Conservation (phyloP, 2,329 filamentous ascomycete genomes). For the Aspergillus calidoustus region DNA sequence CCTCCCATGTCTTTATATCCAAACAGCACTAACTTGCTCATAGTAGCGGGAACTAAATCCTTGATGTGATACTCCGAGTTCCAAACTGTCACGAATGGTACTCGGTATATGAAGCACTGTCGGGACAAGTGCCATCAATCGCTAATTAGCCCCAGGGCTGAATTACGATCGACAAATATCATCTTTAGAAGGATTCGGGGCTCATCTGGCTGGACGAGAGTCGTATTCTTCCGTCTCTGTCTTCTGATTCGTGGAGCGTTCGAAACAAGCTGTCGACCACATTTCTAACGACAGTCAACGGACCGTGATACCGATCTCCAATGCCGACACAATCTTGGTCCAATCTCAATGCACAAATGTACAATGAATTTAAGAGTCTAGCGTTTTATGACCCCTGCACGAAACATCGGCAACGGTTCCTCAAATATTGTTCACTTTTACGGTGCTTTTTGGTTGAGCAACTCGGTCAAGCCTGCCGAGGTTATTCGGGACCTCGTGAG, state of each 20-base stretch:
- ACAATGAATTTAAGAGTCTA: slow-evolving; percentile 71
- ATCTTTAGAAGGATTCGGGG: slow-evolving; percentile 5
- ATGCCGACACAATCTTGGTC: slow-evolving; percentile 72
- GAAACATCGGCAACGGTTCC: slow-evolving; percentile 60
- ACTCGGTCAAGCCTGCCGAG: slow-evolving; percentile 52
- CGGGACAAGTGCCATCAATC: neutral
- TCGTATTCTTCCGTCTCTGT: slow-evolving; percentile 47
- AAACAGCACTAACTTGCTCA: slow-evolving; percentile 7
- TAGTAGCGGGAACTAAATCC: slow-evolving; percentile 15
- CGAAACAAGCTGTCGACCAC: slow-evolving; percentile 56
- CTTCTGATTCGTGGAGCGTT: slow-evolving; percentile 45
- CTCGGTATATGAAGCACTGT: neutral
- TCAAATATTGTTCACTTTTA: slow-evolving; percentile 69
- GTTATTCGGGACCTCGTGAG: slow-evolving; percentile 61
- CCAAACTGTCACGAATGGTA: neutral
- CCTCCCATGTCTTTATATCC: slow-evolving; percentile 28
- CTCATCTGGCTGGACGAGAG: slow-evolving; percentile 58
- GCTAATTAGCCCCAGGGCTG: slow-evolving; percentile 13
- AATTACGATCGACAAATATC: neutral
- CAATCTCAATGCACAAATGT: slow-evolving; percentile 78
- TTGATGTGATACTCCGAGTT: neutral
- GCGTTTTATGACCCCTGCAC: slow-evolving; percentile 67
- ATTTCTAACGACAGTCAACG: slow-evolving; percentile 48
- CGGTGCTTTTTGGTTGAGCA: slow-evolving; percentile 57
- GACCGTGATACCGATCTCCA: slow-evolving; percentile 62